Evolutionary conservation across 202 grass and related monocot species (phyloP), one percentile per base, ranked within the genome.

Genomic region (Digitaria exilis): DNA sequence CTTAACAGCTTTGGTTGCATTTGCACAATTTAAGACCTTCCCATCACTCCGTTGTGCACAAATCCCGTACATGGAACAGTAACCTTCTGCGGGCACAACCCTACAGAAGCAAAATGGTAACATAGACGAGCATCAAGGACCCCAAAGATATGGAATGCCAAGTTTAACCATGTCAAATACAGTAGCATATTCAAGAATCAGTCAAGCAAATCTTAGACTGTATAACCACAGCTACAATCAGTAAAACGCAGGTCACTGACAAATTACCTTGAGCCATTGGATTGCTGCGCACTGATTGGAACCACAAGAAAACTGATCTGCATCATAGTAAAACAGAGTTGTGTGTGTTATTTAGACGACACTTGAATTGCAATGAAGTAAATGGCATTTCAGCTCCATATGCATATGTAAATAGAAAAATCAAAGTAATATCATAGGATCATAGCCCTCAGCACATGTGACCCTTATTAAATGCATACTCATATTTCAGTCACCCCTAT

Each of bases 41-140:
- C 93, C 93, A 78, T 98, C 96, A 92, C 51, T 85, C 60, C 89
- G 89, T 31, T 90, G 69, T 45, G 69, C 93, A 76, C 96, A 98
- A 80, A 98, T 92, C 17, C 91, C 96, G 46, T 98, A 94, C 96
- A 92, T 91, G 30, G 93, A 96, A 85, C 96, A 98, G 77, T 92
- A 89, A 26, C 93, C 96, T 92, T 94, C 89, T 82, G 89, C 89
- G 71, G 86, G 81, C 85, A 90, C 82, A 65, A 78, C 58, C 82
- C 96, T 94, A 86, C 46, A 43, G 46, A 87, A 78, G 44, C 15
- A 82, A 85, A 85, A 78, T 57, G 28, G 8, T 2, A 80, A 72
- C 11, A 65, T 26, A 76, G n/a, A 73, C 86, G 60, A 77, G 37
- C 35, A 89, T 35, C 35, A 68, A 56, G 13, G 25, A 25, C 57